Evolutionary conservation across 345 rosid genomes (phyloP).

Genomic region (Eucalyptus guilfoylei): DNA sequence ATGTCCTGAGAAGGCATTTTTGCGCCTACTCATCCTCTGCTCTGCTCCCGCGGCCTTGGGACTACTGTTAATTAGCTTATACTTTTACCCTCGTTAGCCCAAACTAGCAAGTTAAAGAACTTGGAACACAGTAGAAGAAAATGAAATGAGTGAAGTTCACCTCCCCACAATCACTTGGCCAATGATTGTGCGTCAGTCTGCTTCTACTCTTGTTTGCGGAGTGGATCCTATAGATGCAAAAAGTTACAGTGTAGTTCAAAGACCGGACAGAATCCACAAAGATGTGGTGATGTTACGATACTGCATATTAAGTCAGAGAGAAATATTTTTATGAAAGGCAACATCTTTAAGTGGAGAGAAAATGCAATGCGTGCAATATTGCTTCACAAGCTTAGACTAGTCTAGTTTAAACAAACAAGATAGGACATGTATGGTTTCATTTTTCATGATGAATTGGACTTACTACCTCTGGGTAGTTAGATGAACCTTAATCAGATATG

Average conservation of each 20-base stretch:
- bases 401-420: background rate
- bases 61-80: background rate
- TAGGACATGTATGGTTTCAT: background rate
- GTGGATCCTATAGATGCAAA: too few species aligned
- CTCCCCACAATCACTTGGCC: too few species aligned
- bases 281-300: background rate
- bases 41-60: background rate
- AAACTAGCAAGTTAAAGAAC: too few species aligned
- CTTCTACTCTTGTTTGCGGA: too few species aligned
- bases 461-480: background rate
- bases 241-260: too few species aligned
- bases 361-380: background rate
- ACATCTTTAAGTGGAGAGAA: too few species aligned
- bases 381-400: background rate
- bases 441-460: background rate
- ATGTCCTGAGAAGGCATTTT: background rate
- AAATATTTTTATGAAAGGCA: too few species aligned
- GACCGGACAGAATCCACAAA: too few species aligned
- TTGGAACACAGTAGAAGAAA: too few species aligned
- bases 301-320: background rate
- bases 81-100: background rate
- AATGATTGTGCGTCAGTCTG: too few species aligned
- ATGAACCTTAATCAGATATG: background rate
- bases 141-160: too few species aligned
- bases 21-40: background rate